Evolutionary conservation across 129 eudicot species (phyloP).

Genomic region (Lonicera japonica): DNA sequence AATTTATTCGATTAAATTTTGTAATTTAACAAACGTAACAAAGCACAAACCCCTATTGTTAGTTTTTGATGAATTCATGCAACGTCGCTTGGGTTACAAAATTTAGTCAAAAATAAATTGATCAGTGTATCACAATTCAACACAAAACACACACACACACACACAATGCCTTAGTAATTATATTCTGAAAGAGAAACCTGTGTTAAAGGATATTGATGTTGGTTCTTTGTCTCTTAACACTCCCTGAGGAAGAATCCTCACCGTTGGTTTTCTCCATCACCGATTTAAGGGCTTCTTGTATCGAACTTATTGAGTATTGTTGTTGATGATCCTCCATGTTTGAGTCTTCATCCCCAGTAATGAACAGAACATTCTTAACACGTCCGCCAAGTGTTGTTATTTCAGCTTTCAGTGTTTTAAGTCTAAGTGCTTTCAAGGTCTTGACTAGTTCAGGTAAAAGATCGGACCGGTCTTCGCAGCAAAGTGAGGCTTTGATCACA

Average conservation of each 20-base stretch:
- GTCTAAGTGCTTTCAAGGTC: conserved; percentile 59
- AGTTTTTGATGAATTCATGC: too few relatives aligned
- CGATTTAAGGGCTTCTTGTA: conserved; percentile 83
- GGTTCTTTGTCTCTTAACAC: conserved; percentile 87
- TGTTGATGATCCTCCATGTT: conserved; percentile 25
- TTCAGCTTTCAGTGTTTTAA: conserved; percentile 79
- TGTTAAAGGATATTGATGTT: conserved; percentile 41
- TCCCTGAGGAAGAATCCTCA: conserved; percentile 63
- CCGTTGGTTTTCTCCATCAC: conserved; percentile 79
- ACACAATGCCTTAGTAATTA: not conserved
- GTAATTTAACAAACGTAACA: too few relatives aligned
- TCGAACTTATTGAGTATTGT: conserved; percentile 47
- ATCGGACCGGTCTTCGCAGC: conserved; percentile 83
- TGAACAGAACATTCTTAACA: conserved; percentile 71
- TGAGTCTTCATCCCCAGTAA: conserved; percentile 52
- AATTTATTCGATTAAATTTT: too few relatives aligned
- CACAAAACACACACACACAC: conserved; percentile 10
- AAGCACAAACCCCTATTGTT: too few relatives aligned
- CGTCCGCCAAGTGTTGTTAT: conserved; percentile 89
- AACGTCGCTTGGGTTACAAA: too few relatives aligned
- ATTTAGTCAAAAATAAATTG: too few relatives aligned
- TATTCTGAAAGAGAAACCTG: conserved; percentile 27
- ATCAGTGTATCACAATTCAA: not conserved
- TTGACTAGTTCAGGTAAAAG: conserved; percentile 75
- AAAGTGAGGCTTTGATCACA: conserved; percentile 66